These are phyloP conservation scores for Rhodotorula mucilaginosa DNA, from an alignment of 1,284 basidiomycete genomes.

Conservation along the genomic window DNA sequence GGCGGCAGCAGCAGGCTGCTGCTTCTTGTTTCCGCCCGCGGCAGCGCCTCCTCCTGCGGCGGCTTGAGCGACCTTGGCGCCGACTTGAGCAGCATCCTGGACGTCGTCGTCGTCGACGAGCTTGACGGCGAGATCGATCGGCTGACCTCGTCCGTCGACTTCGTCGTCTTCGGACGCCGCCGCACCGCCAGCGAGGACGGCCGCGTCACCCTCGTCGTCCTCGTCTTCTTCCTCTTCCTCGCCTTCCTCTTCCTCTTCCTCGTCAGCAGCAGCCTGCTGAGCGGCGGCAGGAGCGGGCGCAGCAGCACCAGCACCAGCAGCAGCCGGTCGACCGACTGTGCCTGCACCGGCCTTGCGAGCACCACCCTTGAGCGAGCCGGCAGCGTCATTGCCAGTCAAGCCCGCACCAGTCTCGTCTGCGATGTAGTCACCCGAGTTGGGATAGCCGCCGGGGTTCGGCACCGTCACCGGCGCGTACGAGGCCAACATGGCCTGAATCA, in stretches of 20 bases:
- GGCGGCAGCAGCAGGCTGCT: constrained; percentile 5
- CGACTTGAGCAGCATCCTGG: constrained; percentile 35
- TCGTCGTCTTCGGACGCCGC: constrained; percentile 31
- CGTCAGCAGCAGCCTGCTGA: constrained; percentile 41
- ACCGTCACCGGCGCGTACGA: constrained; percentile 36
- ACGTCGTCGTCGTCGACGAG: constrained; percentile 43
- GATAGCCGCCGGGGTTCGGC: constrained; percentile 24
- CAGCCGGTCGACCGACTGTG: constrained; percentile 3
- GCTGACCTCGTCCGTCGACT: constrained; percentile 46
- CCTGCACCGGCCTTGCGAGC: background rate
- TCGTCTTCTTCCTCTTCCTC: constrained; percentile 42
- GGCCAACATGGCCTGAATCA: constrained; percentile 45
- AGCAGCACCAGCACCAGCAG: background rate
- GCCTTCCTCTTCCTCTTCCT: constrained; percentile 42
- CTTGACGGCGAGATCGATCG: constrained; percentile 41
- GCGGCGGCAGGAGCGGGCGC: constrained; percentile 25
- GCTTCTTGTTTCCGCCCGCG: background rate
- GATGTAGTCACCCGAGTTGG: constrained; percentile 43
- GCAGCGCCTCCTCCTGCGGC: background rate
- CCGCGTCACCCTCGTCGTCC: constrained; percentile 38
- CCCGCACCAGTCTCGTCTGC: constrained; percentile 41
- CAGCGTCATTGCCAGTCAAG: constrained; percentile 33
- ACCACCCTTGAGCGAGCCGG: background rate
- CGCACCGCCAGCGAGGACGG: constrained; percentile 16
- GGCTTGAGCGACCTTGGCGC: constrained; percentile 17